Evolutionary conservation across 805 yeast species (phyloP), one percentile per base, ranked within the genome.

Genomic region (Saccharomycopsis sp.): DNA sequence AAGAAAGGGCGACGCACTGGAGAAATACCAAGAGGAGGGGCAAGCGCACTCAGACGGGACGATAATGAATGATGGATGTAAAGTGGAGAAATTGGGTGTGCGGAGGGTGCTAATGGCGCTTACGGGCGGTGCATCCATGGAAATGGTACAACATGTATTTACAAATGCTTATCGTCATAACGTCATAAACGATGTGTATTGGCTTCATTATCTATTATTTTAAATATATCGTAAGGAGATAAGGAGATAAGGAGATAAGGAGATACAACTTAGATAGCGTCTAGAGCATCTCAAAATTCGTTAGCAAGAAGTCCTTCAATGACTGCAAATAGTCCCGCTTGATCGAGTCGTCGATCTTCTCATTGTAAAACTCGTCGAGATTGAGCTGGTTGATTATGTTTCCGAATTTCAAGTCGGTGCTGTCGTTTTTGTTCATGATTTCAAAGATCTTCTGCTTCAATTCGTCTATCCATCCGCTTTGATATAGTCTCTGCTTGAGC

Each of bases 381-480:
- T 61, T 55, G 23, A 61, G 44, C 25, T 54, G 57, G n/a, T 47
- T 47, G 41, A 58, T 50, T 15, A 61, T 44, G 3, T 53, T 54
- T 47, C 54, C 52, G 53, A 61, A 61, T 29, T 58, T 61, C 44
- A 58, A 17, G 12, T 56, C 57, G 35, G 50, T 55, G 35, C 34
- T 24, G 29, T 52, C 58, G 47, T 49, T 52, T 14, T 17, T 52
- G 25, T 35, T 54, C 35, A 55, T 14, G 15, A 58, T 47, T 23
- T 56, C 53, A 20, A 9, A 17, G 44, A 44, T 55, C 35, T 41
- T 53, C 64, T 47, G 78, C 79, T 52, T 82, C 77, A 25, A 92
- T 57, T 85, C 78, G 64, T 89, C 96, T 61, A 82, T 83, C 97
- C 97, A 92, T 3, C 97, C 97, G 0, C 86, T 78, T 67, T 87